These are phyloP conservation scores for Cicer arietinum DNA, from an alignment of 306 rosid genomes.

Conservation along the genomic window DNA sequence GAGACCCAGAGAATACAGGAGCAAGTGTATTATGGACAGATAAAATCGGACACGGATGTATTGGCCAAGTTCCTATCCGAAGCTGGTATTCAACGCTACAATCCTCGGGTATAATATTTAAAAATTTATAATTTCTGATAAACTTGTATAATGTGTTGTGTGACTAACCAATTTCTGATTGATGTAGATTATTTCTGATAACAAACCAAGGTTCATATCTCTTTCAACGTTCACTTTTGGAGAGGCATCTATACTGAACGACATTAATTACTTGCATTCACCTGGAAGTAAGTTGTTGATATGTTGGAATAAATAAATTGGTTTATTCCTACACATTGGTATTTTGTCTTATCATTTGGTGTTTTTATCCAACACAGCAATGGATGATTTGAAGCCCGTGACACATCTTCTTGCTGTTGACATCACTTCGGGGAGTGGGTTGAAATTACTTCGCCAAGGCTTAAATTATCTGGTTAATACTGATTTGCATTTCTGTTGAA, in stretches of 20 bases:
- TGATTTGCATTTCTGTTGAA: constrained; percentile 30
- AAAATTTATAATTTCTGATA: constrained; percentile 25
- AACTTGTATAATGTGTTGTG: constrained; percentile 18
- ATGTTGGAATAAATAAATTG: constrained; percentile 38
- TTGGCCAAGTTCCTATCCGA: constrained; percentile 80
- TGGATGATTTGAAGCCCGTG: constrained; percentile 89
- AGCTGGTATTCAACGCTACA: constrained; percentile 88
- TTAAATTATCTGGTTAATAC: constrained; percentile 76
- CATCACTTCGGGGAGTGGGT: constrained; percentile 70
- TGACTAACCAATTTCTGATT: constrained; percentile 32
- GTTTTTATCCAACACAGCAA: constrained; percentile 59
- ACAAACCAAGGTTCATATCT: constrained; percentile 78
- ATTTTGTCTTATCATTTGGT: constrained; percentile 46
- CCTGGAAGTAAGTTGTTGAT: constrained; percentile 75
- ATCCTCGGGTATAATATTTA: constrained; percentile 73
- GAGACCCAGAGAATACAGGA: constrained; percentile 95
- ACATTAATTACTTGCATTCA: constrained; percentile 75
- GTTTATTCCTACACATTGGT: constrained; percentile 30
- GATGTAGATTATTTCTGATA: constrained; percentile 76
- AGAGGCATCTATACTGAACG: constrained; percentile 63
- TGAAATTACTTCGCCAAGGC: constrained; percentile 80
- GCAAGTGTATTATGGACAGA: constrained; percentile 93
- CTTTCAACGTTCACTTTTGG: constrained; percentile 61
- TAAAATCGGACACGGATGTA: constrained; percentile 83
- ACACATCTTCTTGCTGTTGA: constrained; percentile 90